These are phyloP conservation scores for Mrakia hoshinonis DNA, from an alignment of 768 basidiomycete genomes.

Conservation along the genomic window DNA sequence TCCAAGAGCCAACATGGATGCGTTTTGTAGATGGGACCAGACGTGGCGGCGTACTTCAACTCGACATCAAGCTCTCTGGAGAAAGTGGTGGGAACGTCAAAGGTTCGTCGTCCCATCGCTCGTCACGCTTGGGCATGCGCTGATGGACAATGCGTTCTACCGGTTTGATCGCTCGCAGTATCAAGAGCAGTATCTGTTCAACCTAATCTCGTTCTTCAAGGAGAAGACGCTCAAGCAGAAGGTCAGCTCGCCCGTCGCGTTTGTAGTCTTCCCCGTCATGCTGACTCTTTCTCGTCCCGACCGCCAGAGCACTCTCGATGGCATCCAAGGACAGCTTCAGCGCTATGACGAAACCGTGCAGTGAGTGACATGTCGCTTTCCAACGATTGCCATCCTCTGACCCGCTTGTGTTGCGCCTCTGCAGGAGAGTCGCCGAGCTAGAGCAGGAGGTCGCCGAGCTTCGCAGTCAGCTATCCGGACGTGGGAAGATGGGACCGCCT, in stretches of 20 bases:
- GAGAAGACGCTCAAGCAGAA: conserved; percentile 6
- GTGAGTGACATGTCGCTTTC: neutral
- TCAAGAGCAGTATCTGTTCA: conserved; percentile 2
- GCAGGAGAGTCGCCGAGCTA: neutral
- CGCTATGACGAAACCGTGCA: neutral
- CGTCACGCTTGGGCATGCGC: neutral
- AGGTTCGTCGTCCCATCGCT: neutral
- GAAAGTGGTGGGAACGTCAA: too few species aligned
- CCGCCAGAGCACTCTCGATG: neutral
- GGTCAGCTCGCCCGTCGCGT: neutral
- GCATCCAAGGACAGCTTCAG: neutral
- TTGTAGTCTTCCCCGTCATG: neutral
- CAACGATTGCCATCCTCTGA: neutral
- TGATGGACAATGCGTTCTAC: neutral
- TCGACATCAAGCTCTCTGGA: too few species aligned
- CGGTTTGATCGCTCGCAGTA: neutral
- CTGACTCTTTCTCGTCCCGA: neutral
- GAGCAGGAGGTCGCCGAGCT: conserved; percentile 1
- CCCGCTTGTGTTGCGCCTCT: too few species aligned
- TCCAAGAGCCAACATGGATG: too few species aligned
- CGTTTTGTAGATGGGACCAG: neutral
- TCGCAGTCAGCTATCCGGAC: neutral
- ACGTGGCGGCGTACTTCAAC: too few species aligned
- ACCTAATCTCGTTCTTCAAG: neutral
- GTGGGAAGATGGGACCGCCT: neutral